Conservation (phyloP, 345 rosid species). For the Linum usitatissimum region DNA sequence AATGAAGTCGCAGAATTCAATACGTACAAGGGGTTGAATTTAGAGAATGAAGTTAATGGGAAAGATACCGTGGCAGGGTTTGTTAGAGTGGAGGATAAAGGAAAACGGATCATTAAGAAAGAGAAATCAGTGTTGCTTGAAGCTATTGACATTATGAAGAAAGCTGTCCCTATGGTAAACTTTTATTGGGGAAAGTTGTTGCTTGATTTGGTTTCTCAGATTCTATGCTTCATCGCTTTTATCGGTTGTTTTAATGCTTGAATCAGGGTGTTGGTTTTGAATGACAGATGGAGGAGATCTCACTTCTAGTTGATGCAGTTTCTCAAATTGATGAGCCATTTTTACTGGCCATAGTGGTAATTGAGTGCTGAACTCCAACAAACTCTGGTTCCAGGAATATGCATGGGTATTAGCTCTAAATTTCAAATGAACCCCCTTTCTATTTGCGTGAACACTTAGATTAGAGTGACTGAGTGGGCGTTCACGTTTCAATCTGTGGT, state of each 20-base stretch:
- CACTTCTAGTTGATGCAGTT: conserved; percentile 78
- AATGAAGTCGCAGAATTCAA: conserved; percentile 17
- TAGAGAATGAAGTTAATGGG: conserved; percentile 18
- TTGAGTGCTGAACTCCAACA: conserved; percentile 96
- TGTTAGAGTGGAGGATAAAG: conserved; percentile 52
- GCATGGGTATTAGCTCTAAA: conserved; percentile 87
- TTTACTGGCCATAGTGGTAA: conserved; percentile 98
- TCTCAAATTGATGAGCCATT: conserved; percentile 92
- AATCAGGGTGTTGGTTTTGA: conserved; percentile 25
- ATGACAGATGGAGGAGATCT: conserved; percentile 87
- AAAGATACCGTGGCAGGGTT: conserved; percentile 42
- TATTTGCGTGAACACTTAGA: conserved; percentile 24
- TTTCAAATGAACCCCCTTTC: conserved; percentile 34
- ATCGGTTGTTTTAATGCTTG: conserved; percentile 23
- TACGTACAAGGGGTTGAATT: conserved; percentile 17
- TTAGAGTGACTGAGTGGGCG: conserved; percentile 7
- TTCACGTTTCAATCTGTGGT: not conserved
- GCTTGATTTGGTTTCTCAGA: conserved; percentile 27
- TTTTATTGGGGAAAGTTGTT: conserved; percentile 41
- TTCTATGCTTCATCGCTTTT: conserved; percentile 15
- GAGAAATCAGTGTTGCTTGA: conserved; percentile 59
- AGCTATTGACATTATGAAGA: conserved; percentile 53
- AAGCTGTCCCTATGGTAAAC: conserved; percentile 93
- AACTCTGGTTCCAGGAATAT: conserved; percentile 95
- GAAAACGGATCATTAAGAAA: conserved; percentile 47